Evolutionary conservation across 768 basidiomycete genomes (phyloP).

Genomic region (Agaricus blazei): DNA sequence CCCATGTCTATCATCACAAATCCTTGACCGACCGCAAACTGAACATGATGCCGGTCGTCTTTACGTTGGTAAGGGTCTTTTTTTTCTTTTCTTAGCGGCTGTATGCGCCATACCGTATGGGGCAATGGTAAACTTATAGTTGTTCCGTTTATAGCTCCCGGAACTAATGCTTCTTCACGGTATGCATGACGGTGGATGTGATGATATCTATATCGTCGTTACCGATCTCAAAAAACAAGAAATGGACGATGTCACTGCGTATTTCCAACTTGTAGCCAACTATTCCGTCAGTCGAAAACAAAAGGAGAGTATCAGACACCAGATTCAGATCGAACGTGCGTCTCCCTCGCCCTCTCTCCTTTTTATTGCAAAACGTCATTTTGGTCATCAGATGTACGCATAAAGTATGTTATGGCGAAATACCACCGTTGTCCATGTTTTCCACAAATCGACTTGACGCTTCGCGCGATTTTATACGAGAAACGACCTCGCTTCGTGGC

Average conservation of each 20-base stretch:
- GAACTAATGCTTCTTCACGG: constrained; percentile 76
- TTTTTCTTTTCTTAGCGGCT: constrained; percentile 4
- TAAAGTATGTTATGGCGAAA: constrained; percentile 60
- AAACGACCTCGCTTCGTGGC: constrained; percentile 74
- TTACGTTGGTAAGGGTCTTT: constrained; percentile 58
- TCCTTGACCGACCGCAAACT: constrained; percentile 69
- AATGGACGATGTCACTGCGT: constrained; percentile 77
- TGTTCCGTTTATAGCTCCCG: constrained; percentile 46
- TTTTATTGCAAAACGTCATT: background rate
- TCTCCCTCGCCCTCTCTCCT: constrained; percentile 8
- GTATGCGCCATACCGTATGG: background rate
- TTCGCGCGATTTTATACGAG: constrained; percentile 72
- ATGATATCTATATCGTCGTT: constrained; percentile 74
- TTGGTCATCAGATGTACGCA: constrained; percentile 47
- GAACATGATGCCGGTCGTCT: constrained; percentile 77
- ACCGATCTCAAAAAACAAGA: constrained; percentile 76
- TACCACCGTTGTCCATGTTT: constrained; percentile 76
- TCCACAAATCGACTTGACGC: constrained; percentile 74
- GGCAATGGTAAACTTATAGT: constrained; percentile 2
- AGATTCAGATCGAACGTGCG: constrained; percentile 71
- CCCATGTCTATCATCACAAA: constrained; percentile 74
- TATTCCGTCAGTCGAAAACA: constrained; percentile 56
- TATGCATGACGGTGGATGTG: constrained; percentile 77
- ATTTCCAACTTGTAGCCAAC: constrained; percentile 70
- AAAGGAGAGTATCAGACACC: constrained; percentile 62